Evolutionary conservation across 2,329 filamentous ascomycete genomes (phyloP), one percentile per base, ranked within the genome.

Genomic region (Exophiala lecanii-corni): DNA sequence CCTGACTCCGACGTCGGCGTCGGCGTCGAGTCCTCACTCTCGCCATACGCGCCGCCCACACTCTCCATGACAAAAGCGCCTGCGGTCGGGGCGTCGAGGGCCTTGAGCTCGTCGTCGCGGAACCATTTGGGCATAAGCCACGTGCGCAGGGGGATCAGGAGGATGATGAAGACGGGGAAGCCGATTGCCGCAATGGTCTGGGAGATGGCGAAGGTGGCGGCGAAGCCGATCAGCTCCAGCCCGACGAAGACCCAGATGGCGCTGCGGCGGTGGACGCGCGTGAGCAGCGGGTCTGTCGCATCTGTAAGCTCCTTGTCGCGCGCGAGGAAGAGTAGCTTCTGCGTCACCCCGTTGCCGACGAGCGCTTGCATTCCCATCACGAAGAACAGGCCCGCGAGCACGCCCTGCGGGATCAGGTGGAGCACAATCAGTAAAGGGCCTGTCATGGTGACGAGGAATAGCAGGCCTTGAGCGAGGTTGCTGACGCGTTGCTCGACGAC

Each of bases 331-430:
- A 87, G 61, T 6, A 89, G 61, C 63, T 89, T 89, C 48, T 74
- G 67, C 0, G 84, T 89, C 59, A 91, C 86, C 16, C 85, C 85
- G 59, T 91, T 91, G 17, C 68, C 81, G 58, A 81, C 75, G 21
- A 91, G 76, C 2, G 85, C 85, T 65, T 89, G 83, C 47, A 86
- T 73, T 31, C 85, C 86, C 86, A 91, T 89, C 60, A 88, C 77
- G 65, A 89, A 89, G 71, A 91, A 91, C 18, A 91, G 73, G 0
- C 86, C 86, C 0, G 85, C 86, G 42, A 91, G 75, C 1, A 89
- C 84, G 47, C 81, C 84, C 58, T 89, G 84, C 0, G 86, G 86
- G 53, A 91, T 86, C 7, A 88, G 74, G 56, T 88, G 82, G 7
- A 91, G 69, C 12, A 89, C 84, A 15, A 81, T 67, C 1, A 91